Conservation (phyloP, 257 asterid species). For the Henckelia pumila region DNA sequence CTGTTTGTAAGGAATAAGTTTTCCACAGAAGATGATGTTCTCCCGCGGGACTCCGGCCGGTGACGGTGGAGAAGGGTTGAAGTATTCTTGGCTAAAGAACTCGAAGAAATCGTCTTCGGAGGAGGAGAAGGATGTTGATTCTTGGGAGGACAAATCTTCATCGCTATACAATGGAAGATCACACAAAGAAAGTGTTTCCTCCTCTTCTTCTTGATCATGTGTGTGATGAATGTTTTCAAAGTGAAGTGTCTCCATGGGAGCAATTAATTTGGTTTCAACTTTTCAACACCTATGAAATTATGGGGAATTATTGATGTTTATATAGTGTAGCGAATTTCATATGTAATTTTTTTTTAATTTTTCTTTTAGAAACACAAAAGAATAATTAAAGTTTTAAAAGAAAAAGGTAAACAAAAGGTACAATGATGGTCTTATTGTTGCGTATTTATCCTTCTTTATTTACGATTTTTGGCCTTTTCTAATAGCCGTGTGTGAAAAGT, state of each 20-base stretch:
- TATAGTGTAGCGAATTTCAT: neutral
- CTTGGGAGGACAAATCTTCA: conserved; percentile 25
- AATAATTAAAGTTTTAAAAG: too few species aligned
- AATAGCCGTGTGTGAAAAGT: neutral
- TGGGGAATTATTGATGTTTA: neutral
- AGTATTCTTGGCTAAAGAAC: conserved; percentile 34
- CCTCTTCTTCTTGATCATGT: neutral
- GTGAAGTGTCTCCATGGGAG: neutral
- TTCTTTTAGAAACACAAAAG: too few species aligned
- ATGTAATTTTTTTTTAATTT: too few species aligned
- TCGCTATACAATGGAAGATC: neutral
- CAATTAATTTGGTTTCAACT: neutral
- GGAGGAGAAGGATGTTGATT: conserved; percentile 21
- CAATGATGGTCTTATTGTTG: neutral
- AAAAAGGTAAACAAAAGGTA: neutral
- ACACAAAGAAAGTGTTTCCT: neutral
- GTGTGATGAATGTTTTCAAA: neutral
- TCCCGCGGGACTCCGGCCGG: conserved; percentile 17
- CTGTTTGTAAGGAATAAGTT: conserved; percentile 36
- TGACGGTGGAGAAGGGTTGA: neutral
- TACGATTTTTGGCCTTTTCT: neutral
- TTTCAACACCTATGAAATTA: neutral
- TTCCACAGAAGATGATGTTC: conserved; percentile 65
- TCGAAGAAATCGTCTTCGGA: conserved; percentile 32
- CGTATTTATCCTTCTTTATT: neutral